Evolutionary conservation across 2,329 filamentous ascomycete genomes (phyloP).

Genomic region (Dryadomyces quercivorus): DNA sequence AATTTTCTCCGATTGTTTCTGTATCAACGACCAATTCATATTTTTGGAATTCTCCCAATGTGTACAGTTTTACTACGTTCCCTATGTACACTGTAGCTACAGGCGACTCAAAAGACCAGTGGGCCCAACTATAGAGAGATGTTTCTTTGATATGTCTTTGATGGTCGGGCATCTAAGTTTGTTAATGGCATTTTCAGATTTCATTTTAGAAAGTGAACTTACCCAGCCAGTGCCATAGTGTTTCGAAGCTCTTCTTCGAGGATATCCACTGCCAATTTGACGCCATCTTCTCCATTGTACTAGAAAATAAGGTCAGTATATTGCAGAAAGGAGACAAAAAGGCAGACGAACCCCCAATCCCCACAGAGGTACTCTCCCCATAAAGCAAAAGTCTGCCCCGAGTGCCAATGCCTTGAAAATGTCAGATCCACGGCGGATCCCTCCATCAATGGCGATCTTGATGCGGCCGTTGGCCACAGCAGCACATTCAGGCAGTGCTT

Average conservation of each 20-base stretch:
- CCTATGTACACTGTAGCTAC: no score
- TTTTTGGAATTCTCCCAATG: no score
- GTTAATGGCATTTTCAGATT: no score
- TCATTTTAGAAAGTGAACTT: background rate
- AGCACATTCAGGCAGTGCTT: slow-evolving; percentile 27
- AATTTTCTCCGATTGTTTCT: no score
- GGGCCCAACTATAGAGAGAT: no score
- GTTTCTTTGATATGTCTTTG: no score
- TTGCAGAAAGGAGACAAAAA: background rate
- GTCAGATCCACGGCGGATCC: slow-evolving; percentile 39
- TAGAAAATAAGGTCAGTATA: background rate
- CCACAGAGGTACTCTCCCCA: slow-evolving; percentile 37
- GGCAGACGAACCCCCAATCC: slow-evolving; percentile 20
- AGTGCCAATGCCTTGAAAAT: slow-evolving; percentile 42
- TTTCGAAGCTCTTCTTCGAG: background rate
- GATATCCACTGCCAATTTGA: background rate
- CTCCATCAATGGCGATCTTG: slow-evolving; percentile 41
- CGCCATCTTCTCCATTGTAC: slow-evolving; percentile 1
- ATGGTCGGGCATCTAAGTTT: no score
- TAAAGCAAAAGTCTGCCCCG: slow-evolving; percentile 35
- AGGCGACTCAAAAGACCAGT: no score
- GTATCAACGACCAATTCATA: no score
- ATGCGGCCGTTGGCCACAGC: slow-evolving; percentile 35
- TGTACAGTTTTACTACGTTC: no score
- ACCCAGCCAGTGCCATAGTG: slow-evolving; percentile 2